A percentile compares a stretch with the other conserved stretches of the same genome.
Evolutionary conservation across 129 eudicot genomes (phyloP).

Genomic region (Artemisia annua): DNA sequence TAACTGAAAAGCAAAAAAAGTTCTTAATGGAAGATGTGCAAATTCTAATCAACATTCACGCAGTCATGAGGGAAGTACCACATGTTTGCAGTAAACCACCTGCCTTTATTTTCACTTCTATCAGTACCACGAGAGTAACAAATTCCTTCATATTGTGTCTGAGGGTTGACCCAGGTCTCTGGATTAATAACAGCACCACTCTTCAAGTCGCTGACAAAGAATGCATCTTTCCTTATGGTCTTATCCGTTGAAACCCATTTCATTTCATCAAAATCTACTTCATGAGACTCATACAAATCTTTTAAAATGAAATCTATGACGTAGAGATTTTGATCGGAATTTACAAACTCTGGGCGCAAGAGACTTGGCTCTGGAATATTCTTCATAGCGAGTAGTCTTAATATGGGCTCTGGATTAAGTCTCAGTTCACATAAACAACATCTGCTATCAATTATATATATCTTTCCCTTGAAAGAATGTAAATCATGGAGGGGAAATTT

Average conservation of each 20-base stretch:
- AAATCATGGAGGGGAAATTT: constrained; percentile 4
- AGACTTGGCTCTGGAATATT: not conserved
- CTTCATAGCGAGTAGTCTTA: constrained; percentile 3
- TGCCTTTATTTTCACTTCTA: not conserved
- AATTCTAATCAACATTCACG: not conserved
- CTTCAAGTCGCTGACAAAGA: not conserved
- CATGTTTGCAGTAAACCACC: not conserved
- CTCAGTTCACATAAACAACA: constrained; percentile 15
- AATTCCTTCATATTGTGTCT: not conserved
- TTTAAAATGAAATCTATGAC: not conserved
- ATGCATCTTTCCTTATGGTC: not conserved
- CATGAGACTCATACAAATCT: not conserved
- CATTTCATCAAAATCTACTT: constrained; percentile 18
- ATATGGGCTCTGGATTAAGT: not conserved
- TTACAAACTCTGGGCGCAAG: constrained; percentile 7
- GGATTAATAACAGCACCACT: not conserved
- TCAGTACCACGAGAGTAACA: too few relatives aligned
- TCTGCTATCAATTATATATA: constrained; percentile 1
- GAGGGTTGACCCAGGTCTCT: constrained; percentile 9
- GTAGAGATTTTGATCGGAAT: constrained; percentile 9
- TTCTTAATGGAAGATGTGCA: too few relatives aligned
- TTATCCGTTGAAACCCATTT: constrained; percentile 1
- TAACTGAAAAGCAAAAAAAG: too few relatives aligned
- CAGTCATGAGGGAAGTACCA: constrained; percentile 20
- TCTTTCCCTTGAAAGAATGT: constrained; percentile 1